Evolutionary conservation across 1,139 yeast species (phyloP).

Genomic region (Suhomyces maxii): DNA sequence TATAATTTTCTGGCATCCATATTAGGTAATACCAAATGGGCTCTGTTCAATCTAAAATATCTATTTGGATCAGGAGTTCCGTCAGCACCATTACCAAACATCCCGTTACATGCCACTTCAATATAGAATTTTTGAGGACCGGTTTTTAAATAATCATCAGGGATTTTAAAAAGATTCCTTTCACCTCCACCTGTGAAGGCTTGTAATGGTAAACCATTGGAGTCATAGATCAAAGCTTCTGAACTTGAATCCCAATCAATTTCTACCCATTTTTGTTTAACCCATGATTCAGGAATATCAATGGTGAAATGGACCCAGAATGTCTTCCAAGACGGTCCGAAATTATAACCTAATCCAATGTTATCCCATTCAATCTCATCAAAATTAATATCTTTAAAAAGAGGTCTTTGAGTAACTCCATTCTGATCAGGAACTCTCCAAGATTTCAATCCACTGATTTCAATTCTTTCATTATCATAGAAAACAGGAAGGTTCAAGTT

Average conservation of each 20-base stretch:
- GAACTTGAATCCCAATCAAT: conserved; percentile 86
- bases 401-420: conserved; percentile 63
- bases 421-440: conserved; percentile 63
- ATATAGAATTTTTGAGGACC: conserved; percentile 62
- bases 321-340: conserved; percentile 96
- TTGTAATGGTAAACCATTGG: conserved; percentile 67
- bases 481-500: conserved; percentile 78
- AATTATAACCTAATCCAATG: conserved; percentile 69
- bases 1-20: conserved; percentile 73
- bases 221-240: conserved; percentile 78
- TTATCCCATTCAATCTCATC: conserved; percentile 51
- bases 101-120: conserved; percentile 92
- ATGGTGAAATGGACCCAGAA: conserved; percentile 83
- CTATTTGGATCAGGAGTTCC: conserved; percentile 69
- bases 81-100: conserved; percentile 80
- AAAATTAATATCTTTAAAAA: conserved; percentile 65
- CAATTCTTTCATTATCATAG: conserved; percentile 62
- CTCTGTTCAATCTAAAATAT: conserved; percentile 62
- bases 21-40: conserved; percentile 82
- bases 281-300: conserved; percentile 63
- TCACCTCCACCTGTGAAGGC: conserved; percentile 90
- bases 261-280: conserved; percentile 47
- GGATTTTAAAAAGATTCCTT: conserved; percentile 71
- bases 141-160: conserved; percentile 47
- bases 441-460: conserved; percentile 49